These are phyloP conservation scores for Leccinellum rugosiceps DNA, from an alignment of 768 basidiomycete species.

Conservation along the genomic window DNA sequence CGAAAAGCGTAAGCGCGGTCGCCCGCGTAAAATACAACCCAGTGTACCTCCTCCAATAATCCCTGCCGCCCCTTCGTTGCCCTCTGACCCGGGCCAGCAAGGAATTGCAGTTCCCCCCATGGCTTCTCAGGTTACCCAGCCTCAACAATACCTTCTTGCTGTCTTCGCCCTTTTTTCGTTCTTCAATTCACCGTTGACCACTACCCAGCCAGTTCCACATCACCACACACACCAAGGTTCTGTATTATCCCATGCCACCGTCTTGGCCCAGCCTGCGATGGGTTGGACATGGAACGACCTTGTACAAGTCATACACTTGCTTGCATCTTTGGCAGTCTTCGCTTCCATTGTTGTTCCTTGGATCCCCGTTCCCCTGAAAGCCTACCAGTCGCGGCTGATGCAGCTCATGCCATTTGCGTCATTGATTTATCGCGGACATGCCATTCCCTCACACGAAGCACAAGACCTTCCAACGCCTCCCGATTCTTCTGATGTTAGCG, in stretches of 20 bases:
- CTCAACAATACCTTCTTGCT: conserved; percentile 72
- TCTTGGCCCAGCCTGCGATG: conserved; percentile 5
- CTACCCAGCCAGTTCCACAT: conserved; percentile 28
- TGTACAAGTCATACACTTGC: conserved; percentile 62
- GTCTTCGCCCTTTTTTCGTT: conserved; percentile 84
- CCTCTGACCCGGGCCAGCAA: conserved; percentile 15
- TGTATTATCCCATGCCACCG: conserved; percentile 45
- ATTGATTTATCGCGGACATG: conserved; percentile 4
- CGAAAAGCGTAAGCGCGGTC: conserved; percentile 82
- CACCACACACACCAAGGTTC: conserved; percentile 57
- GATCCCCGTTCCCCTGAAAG: conserved; percentile 32
- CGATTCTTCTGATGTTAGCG: conserved; percentile 22
- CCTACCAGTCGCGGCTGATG: conserved; percentile 22
- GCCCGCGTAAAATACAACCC: conserved; percentile 70
- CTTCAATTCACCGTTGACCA: conserved; percentile 70
- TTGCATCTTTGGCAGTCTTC: conserved; percentile 63
- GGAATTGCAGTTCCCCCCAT: conserved; percentile 11
- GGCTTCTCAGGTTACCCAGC: conserved; percentile 16
- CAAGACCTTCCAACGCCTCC: conserved; percentile 30
- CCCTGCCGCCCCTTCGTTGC: conserved; percentile 20
- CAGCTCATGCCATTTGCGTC: conserved; percentile 26
- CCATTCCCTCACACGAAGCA: background rate
- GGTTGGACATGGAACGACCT: conserved; percentile 50
- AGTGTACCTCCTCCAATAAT: conserved; percentile 37
- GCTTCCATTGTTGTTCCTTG: conserved; percentile 51